Evolutionary conservation across 768 basidiomycete genomes (phyloP), one percentile per base, ranked within the genome.

Genomic region (Agaricus sinodeliciosus): DNA sequence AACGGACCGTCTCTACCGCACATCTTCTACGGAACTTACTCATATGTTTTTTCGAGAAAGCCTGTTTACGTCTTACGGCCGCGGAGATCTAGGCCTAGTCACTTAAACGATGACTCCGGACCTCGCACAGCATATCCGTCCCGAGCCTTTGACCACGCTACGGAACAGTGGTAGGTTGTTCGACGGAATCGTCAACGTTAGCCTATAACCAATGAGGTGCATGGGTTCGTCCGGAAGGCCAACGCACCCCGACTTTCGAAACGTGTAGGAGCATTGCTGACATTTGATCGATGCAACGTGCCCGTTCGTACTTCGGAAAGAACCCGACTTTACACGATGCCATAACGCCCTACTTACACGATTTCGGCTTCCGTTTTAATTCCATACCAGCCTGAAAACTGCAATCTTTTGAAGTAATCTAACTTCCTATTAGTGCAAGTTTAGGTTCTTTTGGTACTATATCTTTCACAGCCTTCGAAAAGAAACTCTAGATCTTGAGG

Each of bases 221-320:
- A 11, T 31, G 11, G 7, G 31, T 11, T 3, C 31, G 31, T 31
- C 31, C 31, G 31, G 31, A 31, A 31, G 31, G 7, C 31, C 31
- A 7, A 31, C 31, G 11, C 22, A 22, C 22, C 31, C 31, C 31
- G 31, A 31, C 6, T 31, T 46, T 57, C 51, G 51, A 52, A 57
- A 57, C 55, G 55, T 57, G 55, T 57, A 45, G 40, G 44, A 51
- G 25, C 37, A 22, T 45, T 31, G 43, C 49, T 46, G 43, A 26
- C 28, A 47, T 16, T 13, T 11, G 55, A 56, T 47, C 18, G 43
- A 51, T 49, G 40, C 57, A 58, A 55, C 57, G 57, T 58, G 57
- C 50, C 55, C 57, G 44, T 51, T 31, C 31, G 11, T 4, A 8
- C 11, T 11, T 31, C 31, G 31, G 11, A 31, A 31, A 4, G 11